These are phyloP conservation scores for Phytophthora multivora DNA, from an alignment of 352 stramenopile species.

Conservation along the genomic window DNA sequence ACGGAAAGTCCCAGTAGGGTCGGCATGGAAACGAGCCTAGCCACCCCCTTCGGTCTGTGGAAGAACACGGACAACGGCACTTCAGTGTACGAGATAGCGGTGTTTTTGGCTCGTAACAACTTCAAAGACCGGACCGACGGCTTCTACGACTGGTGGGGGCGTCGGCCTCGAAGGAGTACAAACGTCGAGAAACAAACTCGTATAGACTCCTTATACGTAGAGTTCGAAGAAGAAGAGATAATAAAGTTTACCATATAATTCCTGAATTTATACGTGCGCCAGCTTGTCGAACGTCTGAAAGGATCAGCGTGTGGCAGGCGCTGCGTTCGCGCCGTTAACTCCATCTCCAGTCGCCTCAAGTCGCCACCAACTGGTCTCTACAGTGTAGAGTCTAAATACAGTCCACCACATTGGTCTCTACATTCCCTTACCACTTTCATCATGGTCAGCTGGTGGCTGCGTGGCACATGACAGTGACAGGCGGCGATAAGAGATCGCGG, in stretches of 20 bases:
- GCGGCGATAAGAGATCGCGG: constrained; percentile 31
- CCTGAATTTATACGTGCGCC: not conserved
- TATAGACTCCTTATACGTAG: constrained; percentile 65
- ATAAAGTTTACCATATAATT: not conserved
- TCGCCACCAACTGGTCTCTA: constrained; percentile 8
- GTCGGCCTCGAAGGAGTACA: constrained; percentile 50
- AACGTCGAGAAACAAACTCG: constrained; percentile 58
- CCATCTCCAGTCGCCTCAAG: not conserved
- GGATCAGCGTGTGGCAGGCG: not conserved
- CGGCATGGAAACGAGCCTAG: constrained; percentile 67
- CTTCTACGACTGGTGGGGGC: constrained; percentile 78
- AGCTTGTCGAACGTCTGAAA: not conserved
- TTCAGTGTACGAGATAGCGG: constrained; percentile 62
- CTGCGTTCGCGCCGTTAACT: constrained; percentile 1
- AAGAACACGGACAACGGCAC: constrained; percentile 72
- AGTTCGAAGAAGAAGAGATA: constrained; percentile 24
- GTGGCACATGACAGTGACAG: constrained; percentile 29
- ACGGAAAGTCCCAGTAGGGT: constrained; percentile 57
- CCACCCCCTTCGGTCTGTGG: constrained; percentile 70
- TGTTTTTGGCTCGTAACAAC: constrained; percentile 69
- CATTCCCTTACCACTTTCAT: constrained; percentile 1
- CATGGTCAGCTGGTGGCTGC: constrained; percentile 17
- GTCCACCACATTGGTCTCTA: too few species aligned
- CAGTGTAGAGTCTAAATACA: too few species aligned
- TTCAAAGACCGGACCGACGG: constrained; percentile 43